Evolutionary conservation across 2,329 filamentous ascomycete genomes (phyloP), one percentile per base, ranked within the genome.

Genomic region (Bipolaris gigantea): DNA sequence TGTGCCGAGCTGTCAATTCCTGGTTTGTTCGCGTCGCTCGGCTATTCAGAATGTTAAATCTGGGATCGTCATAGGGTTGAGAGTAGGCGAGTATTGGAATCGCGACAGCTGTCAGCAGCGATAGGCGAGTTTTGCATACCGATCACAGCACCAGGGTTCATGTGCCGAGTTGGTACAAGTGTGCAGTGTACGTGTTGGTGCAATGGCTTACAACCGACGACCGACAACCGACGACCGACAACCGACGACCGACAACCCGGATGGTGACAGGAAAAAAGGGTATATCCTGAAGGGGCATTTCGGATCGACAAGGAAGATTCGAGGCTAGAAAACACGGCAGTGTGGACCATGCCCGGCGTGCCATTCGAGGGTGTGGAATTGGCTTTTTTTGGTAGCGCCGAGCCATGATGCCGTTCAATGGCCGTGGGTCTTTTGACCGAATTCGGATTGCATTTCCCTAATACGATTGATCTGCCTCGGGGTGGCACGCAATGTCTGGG

Each of bases 241-340:
- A 39, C 25, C 15, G 11, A 38, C 19, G 30, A 50, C 45, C 35
- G 48, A 32, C 16, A 38, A 43, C 32, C 50, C 33, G 46, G 30
- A 23, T 34, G 36, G 19, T 30, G 41, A 16, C 32, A 44, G 50
- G 48, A 44, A 34, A 36, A 44, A 34, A 36, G 39, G 43, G 10
- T 10, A 4, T 15, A 42, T 10, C 9, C 11, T 33, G 43, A 50
- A 40, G 40, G 30, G 38, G 41, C 30, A 41, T 43, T 40, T 27
- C 18, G 46, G 33, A 32, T 33, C 33, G 44, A 42, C 40, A 19
- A 33, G 4, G 32, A 44, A 55, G 51, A 57, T 51, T 55, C 57
- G 48, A 33, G 21, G 44, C 45, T 56, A 40, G 44, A 48, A 10
- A 30, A 53, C 56, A 56, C 40, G 49, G 50, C 34, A 54, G 42